phyloP scores from a whole-genome alignment of 2,329 filamentous ascomycete species.

The Aspergillus quadrilineatus region DNA sequence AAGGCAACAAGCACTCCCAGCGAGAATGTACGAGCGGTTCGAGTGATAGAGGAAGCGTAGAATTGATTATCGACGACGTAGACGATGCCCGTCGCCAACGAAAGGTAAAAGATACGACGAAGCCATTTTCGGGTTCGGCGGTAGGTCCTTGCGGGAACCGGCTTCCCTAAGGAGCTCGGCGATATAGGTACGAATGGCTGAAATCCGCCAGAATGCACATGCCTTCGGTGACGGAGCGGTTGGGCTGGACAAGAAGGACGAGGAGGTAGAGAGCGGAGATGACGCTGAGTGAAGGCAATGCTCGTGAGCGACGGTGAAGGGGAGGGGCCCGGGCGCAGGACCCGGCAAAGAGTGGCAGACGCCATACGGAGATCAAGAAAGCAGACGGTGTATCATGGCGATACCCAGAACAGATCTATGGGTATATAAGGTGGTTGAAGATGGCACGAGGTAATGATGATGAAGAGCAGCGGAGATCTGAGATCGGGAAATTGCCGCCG shows the following conservation, averaged over 20 bases:
- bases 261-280: neutral
- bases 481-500: neutral
- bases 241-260: conserved; percentile 12
- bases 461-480: neutral
- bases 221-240: conserved; percentile 64
- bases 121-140: conserved; percentile 69
- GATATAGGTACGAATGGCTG: conserved; percentile 72
- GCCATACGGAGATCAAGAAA: conserved; percentile 6
- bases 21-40: conserved; percentile 78
- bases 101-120: conserved; percentile 67
- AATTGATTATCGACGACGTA: conserved; percentile 71
- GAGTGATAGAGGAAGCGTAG: conserved; percentile 75
- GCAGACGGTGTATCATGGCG: conserved; percentile 5
- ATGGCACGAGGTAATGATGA: neutral
- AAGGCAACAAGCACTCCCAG: conserved; percentile 76
- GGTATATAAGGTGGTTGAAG: neutral
- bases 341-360: conserved; percentile 11
- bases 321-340: conserved; percentile 1
- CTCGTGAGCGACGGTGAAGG: conserved; percentile 2
- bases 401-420: neutral
- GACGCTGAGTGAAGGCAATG: conserved; percentile 7
- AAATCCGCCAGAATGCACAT: conserved; percentile 49
- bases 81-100: conserved; percentile 58
- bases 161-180: conserved; percentile 73
- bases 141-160: conserved; percentile 69